A percentile compares a stretch with the other conserved stretches of the same genome.
Evolutionary conservation across 73 alveolate species (phyloP).

Genomic region (Halteria grandinella): DNA sequence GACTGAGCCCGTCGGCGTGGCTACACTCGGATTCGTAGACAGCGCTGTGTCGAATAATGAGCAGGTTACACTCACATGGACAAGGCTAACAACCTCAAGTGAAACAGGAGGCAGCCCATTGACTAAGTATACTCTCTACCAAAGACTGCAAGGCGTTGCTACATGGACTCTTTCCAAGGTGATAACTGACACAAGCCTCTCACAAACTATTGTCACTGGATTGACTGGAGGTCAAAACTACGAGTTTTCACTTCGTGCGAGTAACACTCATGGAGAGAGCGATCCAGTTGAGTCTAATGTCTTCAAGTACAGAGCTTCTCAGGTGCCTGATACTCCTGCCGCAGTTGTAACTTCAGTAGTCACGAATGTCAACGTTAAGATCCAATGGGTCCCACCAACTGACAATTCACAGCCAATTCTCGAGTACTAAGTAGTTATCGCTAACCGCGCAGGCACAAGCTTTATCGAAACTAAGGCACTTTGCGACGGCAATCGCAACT

Average conservation of each 20-base stretch:
- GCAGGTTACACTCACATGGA: constrained; percentile 27
- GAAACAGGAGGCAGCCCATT: constrained; percentile 35
- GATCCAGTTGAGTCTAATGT: too few species aligned
- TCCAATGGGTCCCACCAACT: too few species aligned
- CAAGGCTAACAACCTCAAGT: constrained; percentile 11
- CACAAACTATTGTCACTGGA: not conserved
- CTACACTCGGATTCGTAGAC: constrained; percentile 15
- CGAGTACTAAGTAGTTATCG: not conserved
- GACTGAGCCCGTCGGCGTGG: constrained; percentile 43
- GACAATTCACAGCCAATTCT: too few species aligned
- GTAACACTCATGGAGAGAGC: constrained; percentile 5
- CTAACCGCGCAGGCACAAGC: not conserved
- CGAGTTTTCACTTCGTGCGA: constrained; percentile 54
- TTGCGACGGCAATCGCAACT: constrained; percentile 5
- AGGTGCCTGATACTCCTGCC: too few species aligned
- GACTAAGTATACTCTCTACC: constrained; percentile 34
- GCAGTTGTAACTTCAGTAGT: too few species aligned
- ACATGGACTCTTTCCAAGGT: constrained; percentile 30
- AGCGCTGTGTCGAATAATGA: not conserved
- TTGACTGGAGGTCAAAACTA: constrained; percentile 12
- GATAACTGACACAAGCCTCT: not conserved
- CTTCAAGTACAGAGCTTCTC: too few species aligned
- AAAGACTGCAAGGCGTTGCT: constrained; percentile 34
- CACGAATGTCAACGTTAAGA: too few species aligned
- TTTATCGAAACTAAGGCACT: not conserved